Conservation (phyloP, 2,329 filamentous ascomycete genomes). For the Monilinia fructicola region DNA sequence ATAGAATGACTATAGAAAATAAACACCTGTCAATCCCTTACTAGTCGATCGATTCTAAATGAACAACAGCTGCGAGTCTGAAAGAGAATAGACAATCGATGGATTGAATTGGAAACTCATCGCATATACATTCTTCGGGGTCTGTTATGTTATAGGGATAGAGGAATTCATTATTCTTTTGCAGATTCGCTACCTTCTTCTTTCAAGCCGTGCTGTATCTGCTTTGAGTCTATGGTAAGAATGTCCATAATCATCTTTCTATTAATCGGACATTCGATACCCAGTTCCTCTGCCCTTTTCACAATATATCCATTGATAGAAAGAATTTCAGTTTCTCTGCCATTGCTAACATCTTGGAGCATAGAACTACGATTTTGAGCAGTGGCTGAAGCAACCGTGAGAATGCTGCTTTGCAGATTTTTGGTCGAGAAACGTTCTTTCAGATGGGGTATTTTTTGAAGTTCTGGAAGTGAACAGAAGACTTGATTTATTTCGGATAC, state of each 20-base stretch:
- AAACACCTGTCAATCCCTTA: background rate
- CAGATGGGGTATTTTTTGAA: background rate
- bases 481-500: constrained; percentile 68
- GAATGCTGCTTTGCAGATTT: constrained; percentile 44
- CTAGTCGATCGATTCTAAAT: background rate
- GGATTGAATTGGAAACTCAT: no score
- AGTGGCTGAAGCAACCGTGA: constrained; percentile 50
- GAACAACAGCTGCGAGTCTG: background rate
- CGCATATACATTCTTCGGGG: no score
- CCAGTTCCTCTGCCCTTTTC: constrained; percentile 31
- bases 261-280: constrained; percentile 44
- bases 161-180: background rate
- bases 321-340: constrained; percentile 50
- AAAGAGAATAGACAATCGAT: no score
- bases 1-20: background rate
- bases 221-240: background rate
- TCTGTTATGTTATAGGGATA: background rate
- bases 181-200: background rate
- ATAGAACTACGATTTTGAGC: constrained; percentile 59
- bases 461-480: constrained; percentile 50
- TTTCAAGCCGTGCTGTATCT: background rate
- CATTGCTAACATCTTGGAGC: constrained; percentile 56
- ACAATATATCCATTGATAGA: constrained; percentile 61
- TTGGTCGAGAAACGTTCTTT: constrained; percentile 9
- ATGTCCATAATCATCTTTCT: constrained; percentile 42